Percentiles rank a stretch among this genome's conserved stretches.
phyloP scores from a whole-genome alignment of 805 yeast genomes.

The Zygoascus tannicola region DNA sequence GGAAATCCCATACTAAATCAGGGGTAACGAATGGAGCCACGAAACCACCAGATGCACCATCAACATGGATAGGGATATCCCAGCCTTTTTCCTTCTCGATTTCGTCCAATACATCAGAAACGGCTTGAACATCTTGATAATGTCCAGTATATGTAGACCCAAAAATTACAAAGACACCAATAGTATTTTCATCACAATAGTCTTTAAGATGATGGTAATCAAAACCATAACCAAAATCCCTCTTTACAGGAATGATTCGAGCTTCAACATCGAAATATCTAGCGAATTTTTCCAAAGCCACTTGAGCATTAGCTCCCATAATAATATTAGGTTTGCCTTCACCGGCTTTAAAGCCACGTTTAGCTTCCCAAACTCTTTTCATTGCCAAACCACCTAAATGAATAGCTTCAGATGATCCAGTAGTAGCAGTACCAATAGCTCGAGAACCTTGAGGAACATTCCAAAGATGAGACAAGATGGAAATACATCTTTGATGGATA shows the following conservation, averaged over 20 bases:
- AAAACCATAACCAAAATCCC: constrained; percentile 52
- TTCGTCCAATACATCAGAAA: constrained; percentile 57
- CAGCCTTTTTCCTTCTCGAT: constrained; percentile 57
- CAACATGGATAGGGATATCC: constrained; percentile 79
- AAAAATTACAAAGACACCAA: constrained; percentile 78
- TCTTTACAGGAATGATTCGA: constrained; percentile 59
- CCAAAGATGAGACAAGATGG: constrained; percentile 76
- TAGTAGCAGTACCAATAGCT: constrained; percentile 82
- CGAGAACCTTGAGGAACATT: constrained; percentile 44
- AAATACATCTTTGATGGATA: constrained; percentile 70
- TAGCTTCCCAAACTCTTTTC: constrained; percentile 81
- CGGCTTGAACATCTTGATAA: constrained; percentile 63
- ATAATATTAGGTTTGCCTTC: constrained; percentile 62
- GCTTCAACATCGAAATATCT: constrained; percentile 88
- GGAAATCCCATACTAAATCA: constrained; percentile 74
- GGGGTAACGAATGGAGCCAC: constrained; percentile 80
- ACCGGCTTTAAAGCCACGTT: constrained; percentile 35
- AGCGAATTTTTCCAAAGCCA: constrained; percentile 89
- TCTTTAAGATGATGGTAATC: constrained; percentile 52
- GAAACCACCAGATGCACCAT: constrained; percentile 88
- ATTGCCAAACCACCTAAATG: constrained; percentile 89
- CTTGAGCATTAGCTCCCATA: constrained; percentile 91
- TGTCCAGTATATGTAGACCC: constrained; percentile 94
- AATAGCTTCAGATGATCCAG: constrained; percentile 90
- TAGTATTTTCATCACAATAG: constrained; percentile 79